phyloP scores from a whole-genome alignment of 306 rosid genomes.

The Trifolium subterraneum region DNA sequence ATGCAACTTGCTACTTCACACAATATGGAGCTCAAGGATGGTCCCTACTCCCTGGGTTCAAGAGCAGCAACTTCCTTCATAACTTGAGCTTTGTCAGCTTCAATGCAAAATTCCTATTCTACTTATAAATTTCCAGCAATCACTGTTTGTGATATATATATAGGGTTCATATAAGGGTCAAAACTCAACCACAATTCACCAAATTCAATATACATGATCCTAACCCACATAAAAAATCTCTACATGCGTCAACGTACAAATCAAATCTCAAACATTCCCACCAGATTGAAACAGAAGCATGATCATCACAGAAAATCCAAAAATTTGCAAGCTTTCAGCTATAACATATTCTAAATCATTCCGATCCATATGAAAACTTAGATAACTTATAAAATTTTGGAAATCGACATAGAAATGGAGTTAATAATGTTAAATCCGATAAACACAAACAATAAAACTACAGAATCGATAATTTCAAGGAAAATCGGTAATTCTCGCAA shows the following conservation, averaged over 20 bases:
- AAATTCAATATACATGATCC: background rate
- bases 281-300: background rate
- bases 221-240: background rate
- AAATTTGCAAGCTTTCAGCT: background rate
- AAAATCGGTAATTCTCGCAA: background rate
- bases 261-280: background rate
- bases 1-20: slow-evolving; percentile 31
- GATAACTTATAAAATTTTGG: background rate
- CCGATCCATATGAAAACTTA: background rate
- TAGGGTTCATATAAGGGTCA: background rate
- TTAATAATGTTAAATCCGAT: background rate
- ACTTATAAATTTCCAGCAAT: background rate
- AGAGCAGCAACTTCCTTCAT: slow-evolving; percentile 84
- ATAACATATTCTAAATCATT: background rate
- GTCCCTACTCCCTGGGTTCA: slow-evolving; percentile 62
- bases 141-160: background rate
- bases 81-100: slow-evolving; percentile 88
- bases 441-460: background rate
- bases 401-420: background rate
- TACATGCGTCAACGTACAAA: background rate
- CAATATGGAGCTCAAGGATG: slow-evolving; percentile 35
- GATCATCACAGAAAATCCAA: background rate
- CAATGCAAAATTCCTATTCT: background rate
- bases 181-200: background rate
- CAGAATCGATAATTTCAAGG: background rate